These are phyloP conservation scores for Trichosanthes cucumerina DNA, from an alignment of 306 rosid genomes.

Conservation along the genomic window DNA sequence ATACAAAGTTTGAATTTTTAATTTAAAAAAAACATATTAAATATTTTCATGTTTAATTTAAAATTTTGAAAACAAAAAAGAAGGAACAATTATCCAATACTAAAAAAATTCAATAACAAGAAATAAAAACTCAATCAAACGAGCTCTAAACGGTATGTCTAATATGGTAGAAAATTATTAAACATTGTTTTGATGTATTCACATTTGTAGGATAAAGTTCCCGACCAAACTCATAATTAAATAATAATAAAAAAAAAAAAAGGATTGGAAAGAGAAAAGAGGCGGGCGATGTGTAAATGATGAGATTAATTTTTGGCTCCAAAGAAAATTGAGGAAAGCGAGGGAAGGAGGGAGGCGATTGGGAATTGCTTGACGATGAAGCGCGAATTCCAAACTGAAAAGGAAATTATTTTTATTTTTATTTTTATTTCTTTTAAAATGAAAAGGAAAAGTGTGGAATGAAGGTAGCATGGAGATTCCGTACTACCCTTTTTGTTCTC, in stretches of 20 bases:
- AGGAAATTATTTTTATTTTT: neutral
- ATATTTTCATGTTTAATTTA: too few species aligned
- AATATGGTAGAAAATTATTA: too few species aligned
- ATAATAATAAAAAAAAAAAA: neutral
- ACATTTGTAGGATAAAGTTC: too few species aligned
- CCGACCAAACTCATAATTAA: neutral
- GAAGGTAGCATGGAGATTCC: conserved; percentile 1
- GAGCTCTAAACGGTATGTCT: too few species aligned
- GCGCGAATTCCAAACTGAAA: neutral
- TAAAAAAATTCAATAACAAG: too few species aligned
- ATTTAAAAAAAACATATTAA: too few species aligned
- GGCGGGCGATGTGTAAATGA: neutral
- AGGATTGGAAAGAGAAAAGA: neutral
- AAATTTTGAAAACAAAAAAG: too few species aligned
- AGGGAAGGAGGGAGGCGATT: neutral
- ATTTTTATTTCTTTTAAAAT: neutral
- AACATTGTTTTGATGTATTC: too few species aligned
- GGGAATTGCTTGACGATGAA: neutral
- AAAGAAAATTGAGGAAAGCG: conserved; percentile 3
- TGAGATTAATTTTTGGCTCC: conserved; percentile 1
- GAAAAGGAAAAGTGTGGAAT: neutral
- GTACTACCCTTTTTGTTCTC: neutral
- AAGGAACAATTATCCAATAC: too few species aligned
- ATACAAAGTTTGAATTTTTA: too few species aligned
- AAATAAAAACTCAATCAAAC: too few species aligned